Base-by-base conservation (phyloP, 164 flowering plant species). In the Litsea cubeba region DNA sequence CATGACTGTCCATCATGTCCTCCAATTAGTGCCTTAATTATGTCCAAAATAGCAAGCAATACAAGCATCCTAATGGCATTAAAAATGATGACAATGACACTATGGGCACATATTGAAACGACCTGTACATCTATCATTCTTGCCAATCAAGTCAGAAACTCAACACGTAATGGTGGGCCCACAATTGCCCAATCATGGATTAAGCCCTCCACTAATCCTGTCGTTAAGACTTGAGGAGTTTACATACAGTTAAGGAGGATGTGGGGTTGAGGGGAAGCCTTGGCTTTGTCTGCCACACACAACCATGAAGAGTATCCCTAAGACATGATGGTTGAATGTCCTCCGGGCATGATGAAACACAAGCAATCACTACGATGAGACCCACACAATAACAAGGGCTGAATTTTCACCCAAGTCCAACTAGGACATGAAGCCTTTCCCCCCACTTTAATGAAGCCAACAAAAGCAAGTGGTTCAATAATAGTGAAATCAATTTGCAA, bases 261-360 rank as follows among this genome's bases (percentile, higher is more conserved):
- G 64, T 5, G 51, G 72, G 60, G 65, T 72, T 79, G 82, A 75
- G 86, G 87, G 78, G 79, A 78, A 79, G 75, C 79, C 78, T 78
- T 51, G 76, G 81, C 82, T 14, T 78, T 88, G 91, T 86, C 89
- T 78, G 89, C 91, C 91, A 86, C 82, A 73, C 7, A 30, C 46
- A 40, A 74, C 71, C 46, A 40, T 54, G 5, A 54, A 54, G 60
- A 72, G 50, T 54, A 65, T 65, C 75, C 68, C 62, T 25, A 73
- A 30, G 75, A 70, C 69, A 74, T 77, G 69, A 84, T 72, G 70
- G 51, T 67, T 82, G 84, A 75, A 69, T 83, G 83, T 80, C 84
- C 82, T 50, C 6, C 51, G 69, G 80, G 75, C 88, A 84, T 69
- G 88, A 83, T 74, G 74, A 58, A 84, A 75, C 78, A 70, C 50